These are phyloP conservation scores for Neltuma alba DNA, from an alignment of 306 rosid species.

Conservation along the genomic window DNA sequence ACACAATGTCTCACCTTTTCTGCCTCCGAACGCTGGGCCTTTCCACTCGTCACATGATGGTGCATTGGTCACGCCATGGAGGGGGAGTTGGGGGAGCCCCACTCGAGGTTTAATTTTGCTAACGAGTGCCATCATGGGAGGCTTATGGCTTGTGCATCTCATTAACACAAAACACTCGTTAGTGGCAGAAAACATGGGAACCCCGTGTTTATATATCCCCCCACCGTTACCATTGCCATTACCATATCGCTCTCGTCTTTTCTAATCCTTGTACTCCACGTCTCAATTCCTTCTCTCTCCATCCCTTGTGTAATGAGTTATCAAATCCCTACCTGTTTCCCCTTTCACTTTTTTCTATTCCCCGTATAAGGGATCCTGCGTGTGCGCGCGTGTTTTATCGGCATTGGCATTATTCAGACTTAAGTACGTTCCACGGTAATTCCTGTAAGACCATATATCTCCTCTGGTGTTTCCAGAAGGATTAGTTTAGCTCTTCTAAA, in stretches of 20 bases:
- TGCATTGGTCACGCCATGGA: conserved; percentile 11
- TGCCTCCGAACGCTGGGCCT: no score
- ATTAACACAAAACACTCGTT: conserved; percentile 29
- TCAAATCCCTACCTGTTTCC: background rate
- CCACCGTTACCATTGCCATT: conserved; percentile 15
- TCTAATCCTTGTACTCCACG: conserved; percentile 29
- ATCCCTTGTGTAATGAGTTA: background rate
- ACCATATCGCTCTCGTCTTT: conserved; percentile 7
- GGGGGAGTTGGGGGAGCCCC: conserved; percentile 7
- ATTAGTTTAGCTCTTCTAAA: no score
- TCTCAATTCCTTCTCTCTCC: background rate
- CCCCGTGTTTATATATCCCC: conserved; percentile 6
- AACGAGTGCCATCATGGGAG: conserved; percentile 14
- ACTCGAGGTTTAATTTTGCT: background rate
- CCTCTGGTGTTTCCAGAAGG: background rate
- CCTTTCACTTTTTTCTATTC: background rate
- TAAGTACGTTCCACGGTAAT: no score
- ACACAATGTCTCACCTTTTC: background rate
- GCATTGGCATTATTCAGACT: no score
- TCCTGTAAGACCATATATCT: background rate
- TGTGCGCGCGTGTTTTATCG: background rate
- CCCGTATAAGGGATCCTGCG: background rate
- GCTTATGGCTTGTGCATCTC: background rate
- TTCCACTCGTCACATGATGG: conserved; percentile 8
- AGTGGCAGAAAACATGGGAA: conserved; percentile 43